These are phyloP conservation scores for Silene noctiflora DNA, from an alignment of 179 eudicot genomes.

Conservation along the genomic window DNA sequence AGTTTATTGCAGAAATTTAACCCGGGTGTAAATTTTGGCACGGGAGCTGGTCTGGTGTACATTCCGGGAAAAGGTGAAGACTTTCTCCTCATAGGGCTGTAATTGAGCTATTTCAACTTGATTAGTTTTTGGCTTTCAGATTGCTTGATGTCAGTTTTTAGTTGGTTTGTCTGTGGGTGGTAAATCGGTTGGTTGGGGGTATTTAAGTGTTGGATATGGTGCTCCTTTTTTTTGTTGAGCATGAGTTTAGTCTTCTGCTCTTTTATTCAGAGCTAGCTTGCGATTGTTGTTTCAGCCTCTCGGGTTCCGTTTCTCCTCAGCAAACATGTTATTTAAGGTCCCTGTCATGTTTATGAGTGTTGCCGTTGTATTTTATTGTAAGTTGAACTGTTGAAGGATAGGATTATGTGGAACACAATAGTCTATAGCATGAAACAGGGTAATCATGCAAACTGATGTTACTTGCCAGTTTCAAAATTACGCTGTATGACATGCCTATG, in stretches of 20 bases:
- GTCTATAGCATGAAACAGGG: not conserved
- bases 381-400: not conserved
- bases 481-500: not conserved
- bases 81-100: not conserved
- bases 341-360: not conserved
- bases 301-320: not conserved
- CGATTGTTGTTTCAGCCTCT: not conserved
- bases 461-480: not conserved
- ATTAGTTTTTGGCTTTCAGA: not conserved
- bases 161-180: not conserved
- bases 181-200: not conserved
- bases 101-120: not conserved
- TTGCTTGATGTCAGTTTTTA: not conserved
- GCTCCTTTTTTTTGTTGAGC: not conserved
- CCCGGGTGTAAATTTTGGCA: constrained; percentile 35
- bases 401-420: not conserved
- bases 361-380: not conserved
- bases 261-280: not conserved
- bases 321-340: not conserved
- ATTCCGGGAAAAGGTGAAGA: constrained; percentile 64
- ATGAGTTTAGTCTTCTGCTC: no score
- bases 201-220: not conserved
- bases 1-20: constrained; percentile 50
- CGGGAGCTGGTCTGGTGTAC: constrained; percentile 50
- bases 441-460: not conserved